Conservation (phyloP, 108 stramenopile genomes). For the Pseudonitzschia multiseries region DNA sequence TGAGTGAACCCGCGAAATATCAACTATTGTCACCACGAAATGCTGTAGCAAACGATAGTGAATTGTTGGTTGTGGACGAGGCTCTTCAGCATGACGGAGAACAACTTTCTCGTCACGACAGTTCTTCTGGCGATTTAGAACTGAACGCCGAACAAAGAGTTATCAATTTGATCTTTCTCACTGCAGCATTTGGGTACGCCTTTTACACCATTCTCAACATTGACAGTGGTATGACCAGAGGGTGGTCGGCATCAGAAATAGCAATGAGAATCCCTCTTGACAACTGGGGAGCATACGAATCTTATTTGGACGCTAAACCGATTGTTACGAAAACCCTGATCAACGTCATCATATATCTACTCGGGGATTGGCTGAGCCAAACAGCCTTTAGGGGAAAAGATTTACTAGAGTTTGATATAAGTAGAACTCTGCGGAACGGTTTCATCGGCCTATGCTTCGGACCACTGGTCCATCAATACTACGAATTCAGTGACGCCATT, state of each 20-base stretch:
- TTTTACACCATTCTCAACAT: slow-evolving; percentile 74
- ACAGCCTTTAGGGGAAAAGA: slow-evolving; percentile 78
- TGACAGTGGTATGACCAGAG: slow-evolving; percentile 83
- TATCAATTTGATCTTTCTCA: slow-evolving; percentile 70
- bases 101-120: neutral
- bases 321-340: slow-evolving; percentile 92
- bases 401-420: slow-evolving; percentile 85
- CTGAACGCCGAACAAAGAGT: slow-evolving; percentile 35
- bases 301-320: slow-evolving; percentile 75
- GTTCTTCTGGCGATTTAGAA: neutral
- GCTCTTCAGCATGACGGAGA: neutral
- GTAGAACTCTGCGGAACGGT: slow-evolving; percentile 84
- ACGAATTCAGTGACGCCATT: slow-evolving; percentile 90
- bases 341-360: slow-evolving; percentile 91
- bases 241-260: slow-evolving; percentile 81
- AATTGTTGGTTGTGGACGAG: neutral
- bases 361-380: slow-evolving; percentile 94
- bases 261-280: slow-evolving; percentile 86
- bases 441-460: slow-evolving; percentile 93
- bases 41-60: neutral
- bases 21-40: neutral
- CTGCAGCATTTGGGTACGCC: slow-evolving; percentile 70
- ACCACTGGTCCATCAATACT: slow-evolving; percentile 92
- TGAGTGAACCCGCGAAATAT: neutral
- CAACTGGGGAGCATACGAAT: slow-evolving; percentile 88